Evolutionary conservation across 208 protist genomes (phyloP).

Genomic region (Trichomonas vaginalis): DNA sequence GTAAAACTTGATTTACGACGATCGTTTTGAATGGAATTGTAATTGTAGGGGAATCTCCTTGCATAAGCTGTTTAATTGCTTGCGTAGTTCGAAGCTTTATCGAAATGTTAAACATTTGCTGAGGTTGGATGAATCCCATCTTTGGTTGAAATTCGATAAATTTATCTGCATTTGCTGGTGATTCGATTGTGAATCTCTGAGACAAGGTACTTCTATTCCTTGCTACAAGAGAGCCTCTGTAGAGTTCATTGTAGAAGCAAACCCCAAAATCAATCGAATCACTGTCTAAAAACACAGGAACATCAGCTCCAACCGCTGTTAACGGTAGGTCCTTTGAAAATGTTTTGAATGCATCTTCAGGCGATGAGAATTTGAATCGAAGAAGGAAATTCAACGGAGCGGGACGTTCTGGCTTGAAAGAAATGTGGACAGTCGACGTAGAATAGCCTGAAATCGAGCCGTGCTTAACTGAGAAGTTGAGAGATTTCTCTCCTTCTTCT

Average conservation of each 20-base stretch:
- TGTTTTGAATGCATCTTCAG: not conserved
- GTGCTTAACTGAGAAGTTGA: not conserved
- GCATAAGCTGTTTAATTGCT: not conserved
- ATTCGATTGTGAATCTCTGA: not conserved
- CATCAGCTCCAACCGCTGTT: not conserved
- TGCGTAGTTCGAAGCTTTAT: not conserved
- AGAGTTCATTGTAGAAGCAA: not conserved
- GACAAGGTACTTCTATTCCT: not conserved
- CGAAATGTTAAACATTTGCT: not conserved
- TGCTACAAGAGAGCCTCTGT: not conserved
- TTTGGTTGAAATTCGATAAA: slow-evolving; percentile 6
- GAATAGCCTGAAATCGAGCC: not conserved
- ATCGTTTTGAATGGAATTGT: not conserved
- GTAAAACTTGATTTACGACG: not conserved
- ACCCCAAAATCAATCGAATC: not conserved
- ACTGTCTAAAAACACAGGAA: not conserved
- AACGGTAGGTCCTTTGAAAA: not conserved
- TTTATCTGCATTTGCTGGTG: not conserved
- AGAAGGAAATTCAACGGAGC: not conserved
- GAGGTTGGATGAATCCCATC: not conserved
- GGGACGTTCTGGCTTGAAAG: not conserved
- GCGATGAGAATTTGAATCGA: not conserved
- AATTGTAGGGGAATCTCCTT: not conserved
- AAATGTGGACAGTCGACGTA: not conserved
- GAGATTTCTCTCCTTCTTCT: not conserved